Conservation (phyloP, 73 alveolate species). For the Blepharisma stoltei region DNA sequence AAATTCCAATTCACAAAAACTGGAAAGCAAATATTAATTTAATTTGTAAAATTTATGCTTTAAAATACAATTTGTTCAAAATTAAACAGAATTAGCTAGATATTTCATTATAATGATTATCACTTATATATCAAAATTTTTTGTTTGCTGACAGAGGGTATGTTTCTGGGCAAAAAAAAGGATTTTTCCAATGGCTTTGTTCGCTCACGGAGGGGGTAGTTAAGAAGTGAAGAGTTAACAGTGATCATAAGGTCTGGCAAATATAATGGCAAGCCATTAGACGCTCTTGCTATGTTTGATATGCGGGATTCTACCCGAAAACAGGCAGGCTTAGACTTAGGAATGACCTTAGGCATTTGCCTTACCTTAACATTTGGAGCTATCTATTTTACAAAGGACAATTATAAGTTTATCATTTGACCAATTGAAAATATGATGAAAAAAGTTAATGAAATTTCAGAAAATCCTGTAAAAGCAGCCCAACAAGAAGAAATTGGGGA, state of each 20-base stretch:
- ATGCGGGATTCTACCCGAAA: neutral
- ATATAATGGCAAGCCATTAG: neutral
- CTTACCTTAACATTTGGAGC: conserved; percentile 42
- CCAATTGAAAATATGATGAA: conserved; percentile 52
- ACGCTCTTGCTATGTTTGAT: conserved; percentile 7
- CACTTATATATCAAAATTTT: no score
- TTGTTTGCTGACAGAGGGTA: no score
- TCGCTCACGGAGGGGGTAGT: no score
- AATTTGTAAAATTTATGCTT: no score
- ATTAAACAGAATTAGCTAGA: no score
- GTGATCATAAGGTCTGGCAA: neutral
- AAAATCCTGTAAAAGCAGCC: conserved; percentile 56
- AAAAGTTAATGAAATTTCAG: conserved; percentile 44
- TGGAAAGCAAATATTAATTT: no score
- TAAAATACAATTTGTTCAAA: no score
- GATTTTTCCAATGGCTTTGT: no score
- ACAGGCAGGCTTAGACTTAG: conserved; percentile 39
- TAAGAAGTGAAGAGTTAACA: neutral
- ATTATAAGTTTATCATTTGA: conserved; percentile 38
- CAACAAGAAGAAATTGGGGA: conserved; percentile 48
- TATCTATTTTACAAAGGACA: conserved; percentile 24
- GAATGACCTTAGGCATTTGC: conserved; percentile 47
- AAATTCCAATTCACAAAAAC: no score
- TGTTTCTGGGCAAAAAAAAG: no score
- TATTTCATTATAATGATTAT: no score